phyloP scores from a whole-genome alignment of 163 green algal genomes.

The Trebouxiophyceae sp. region DNA sequence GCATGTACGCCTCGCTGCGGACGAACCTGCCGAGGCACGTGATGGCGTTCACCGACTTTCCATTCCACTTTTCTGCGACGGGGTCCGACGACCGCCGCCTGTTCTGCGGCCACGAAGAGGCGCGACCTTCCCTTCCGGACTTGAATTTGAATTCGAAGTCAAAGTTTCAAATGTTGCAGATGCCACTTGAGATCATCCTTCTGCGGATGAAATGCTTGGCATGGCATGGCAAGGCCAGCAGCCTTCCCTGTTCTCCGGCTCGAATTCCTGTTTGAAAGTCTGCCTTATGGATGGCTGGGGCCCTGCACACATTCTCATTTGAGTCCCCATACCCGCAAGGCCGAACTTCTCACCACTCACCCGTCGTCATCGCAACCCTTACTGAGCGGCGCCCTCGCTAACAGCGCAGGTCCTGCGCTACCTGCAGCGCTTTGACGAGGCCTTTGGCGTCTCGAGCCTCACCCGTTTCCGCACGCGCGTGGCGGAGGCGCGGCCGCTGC shows the following conservation, averaged over 20 bases:
- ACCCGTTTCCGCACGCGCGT: conserved; percentile 25
- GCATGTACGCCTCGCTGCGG: conserved; percentile 76
- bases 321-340: no score
- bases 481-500: not conserved
- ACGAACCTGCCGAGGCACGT: conserved; percentile 87
- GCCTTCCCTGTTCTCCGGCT: no score
- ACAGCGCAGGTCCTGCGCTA: conserved; percentile 51
- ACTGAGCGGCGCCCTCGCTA: no score
- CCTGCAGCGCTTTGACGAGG: conserved; percentile 56
- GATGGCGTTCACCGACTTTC: conserved; percentile 80
- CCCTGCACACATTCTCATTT: no score
- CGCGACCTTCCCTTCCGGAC: not conserved
- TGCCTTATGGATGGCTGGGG: no score
- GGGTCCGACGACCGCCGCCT: conserved; percentile 15
- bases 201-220: no score
- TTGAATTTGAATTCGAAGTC: not conserved
- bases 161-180: no score
- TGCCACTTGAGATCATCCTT: no score
- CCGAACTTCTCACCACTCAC: no score
- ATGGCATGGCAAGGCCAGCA: no score
- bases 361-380: no score
- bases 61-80: conserved; percentile 46
- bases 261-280: no score
- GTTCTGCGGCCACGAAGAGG: conserved; percentile 53
- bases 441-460: conserved; percentile 42